Percentiles rank a stretch among this genome's conserved stretches.
Conservation (phyloP, 2,329 filamentous ascomycete species). For the Pseudomassariella vexata region DNA sequence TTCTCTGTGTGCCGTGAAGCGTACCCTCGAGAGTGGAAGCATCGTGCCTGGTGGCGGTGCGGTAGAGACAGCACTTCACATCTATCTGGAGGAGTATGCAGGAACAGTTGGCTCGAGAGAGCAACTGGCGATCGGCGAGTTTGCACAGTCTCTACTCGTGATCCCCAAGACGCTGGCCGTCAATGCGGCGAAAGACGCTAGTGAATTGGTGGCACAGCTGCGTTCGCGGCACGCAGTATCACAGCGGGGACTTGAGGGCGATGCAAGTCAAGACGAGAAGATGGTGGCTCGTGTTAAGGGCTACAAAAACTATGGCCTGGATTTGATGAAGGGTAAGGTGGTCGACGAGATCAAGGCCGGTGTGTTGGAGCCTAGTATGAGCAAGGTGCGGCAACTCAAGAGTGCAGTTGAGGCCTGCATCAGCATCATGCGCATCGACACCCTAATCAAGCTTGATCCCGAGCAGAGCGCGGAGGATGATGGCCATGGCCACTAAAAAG, state of each 20-base stretch:
- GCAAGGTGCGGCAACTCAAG: constrained; percentile 97
- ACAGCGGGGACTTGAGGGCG: constrained; percentile 84
- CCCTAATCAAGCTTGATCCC: constrained; percentile 94
- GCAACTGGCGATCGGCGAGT: constrained; percentile 96
- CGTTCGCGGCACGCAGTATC: constrained; percentile 90
- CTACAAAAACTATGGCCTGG: constrained; percentile 97
- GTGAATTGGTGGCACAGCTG: constrained; percentile 91
- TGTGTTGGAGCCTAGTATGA: constrained; percentile 94
- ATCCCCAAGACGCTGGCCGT: constrained; percentile 96
- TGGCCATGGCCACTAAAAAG: constrained; percentile 71
- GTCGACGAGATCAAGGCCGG: constrained; percentile 91
- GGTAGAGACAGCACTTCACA: constrained; percentile 97
- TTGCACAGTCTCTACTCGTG: constrained; percentile 86
- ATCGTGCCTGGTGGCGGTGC: constrained; percentile 96
- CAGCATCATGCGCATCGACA: constrained; percentile 98
- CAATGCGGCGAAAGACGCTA: constrained; percentile 94
- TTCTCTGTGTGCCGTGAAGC: constrained; percentile 93
- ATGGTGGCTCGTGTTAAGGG: constrained; percentile 87
- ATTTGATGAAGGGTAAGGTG: constrained; percentile 82
- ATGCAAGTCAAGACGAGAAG: constrained; percentile 81
- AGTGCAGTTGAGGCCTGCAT: constrained; percentile 98
- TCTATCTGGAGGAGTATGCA: constrained; percentile 97
- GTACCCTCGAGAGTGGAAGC: constrained; percentile 91
- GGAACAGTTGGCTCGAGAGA: constrained; percentile 95
- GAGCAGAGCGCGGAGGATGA: constrained; percentile 75